Percentiles rank a stretch among this genome's conserved stretches.
phyloP scores from a whole-genome alignment of 2,329 filamentous ascomycete genomes.

The Paracamarosporium sp. region DNA sequence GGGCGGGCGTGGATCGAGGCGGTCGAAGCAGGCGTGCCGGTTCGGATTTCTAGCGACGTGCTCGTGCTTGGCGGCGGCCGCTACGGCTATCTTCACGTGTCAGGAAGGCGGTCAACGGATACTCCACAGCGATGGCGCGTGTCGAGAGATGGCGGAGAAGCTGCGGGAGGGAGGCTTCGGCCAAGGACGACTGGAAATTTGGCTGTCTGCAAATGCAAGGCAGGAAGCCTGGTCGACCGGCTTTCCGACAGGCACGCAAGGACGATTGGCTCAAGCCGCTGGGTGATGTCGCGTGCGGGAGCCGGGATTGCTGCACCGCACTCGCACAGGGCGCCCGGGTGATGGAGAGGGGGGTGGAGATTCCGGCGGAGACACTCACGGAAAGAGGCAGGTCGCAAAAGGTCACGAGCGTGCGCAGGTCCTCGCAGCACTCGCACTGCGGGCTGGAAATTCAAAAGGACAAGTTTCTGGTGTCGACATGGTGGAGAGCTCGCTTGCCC shows the following conservation, averaged over 20 bases:
- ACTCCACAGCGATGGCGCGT: conserved; percentile 17
- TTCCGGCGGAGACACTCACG: neutral
- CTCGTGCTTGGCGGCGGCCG: conserved; percentile 1
- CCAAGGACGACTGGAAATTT: conserved; percentile 9
- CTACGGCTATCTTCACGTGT: conserved; percentile 43
- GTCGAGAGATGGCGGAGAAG: conserved; percentile 8
- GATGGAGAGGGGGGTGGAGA: neutral
- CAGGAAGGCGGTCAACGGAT: conserved; percentile 18
- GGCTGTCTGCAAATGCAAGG: conserved; percentile 10
- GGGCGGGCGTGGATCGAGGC: conserved; percentile 21
- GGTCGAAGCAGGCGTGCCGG: conserved; percentile 22
- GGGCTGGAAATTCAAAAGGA: conserved; percentile 21
- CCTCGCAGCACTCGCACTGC: conserved; percentile 18
- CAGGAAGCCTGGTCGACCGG: conserved; percentile 20
- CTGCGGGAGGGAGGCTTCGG: neutral
- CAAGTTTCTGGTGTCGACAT: conserved; percentile 24
- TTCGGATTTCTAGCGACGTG: conserved; percentile 18
- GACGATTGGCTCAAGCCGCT: conserved; percentile 28
- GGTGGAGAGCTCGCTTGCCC: conserved; percentile 14
- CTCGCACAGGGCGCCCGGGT: neutral
- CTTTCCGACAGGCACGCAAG: conserved; percentile 34
- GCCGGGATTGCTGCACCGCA: conserved; percentile 27
- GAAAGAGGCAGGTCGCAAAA: neutral
- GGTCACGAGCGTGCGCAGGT: neutral
- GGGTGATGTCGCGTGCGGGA: conserved; percentile 44